These are phyloP conservation scores for Apiotrichum domesticum DNA, from an alignment of 1,284 basidiomycete genomes.

Conservation along the genomic window DNA sequence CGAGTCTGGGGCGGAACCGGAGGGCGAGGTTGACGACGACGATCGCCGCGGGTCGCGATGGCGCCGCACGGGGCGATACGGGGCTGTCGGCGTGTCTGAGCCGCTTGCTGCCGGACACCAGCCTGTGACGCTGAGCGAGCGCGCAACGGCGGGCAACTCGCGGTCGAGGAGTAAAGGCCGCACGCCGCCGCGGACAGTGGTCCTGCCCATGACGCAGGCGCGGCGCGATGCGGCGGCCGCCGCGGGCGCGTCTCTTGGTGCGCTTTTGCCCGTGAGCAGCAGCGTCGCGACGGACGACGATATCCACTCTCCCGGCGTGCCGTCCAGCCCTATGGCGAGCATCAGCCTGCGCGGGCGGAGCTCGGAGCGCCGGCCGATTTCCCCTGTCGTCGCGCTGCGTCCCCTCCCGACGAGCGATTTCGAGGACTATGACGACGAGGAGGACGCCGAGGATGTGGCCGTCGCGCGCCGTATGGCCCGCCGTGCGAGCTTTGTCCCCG, in stretches of 20 bases:
- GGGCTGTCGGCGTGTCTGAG: neutral
- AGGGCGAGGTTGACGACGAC: neutral
- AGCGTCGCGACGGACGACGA: conserved; percentile 9
- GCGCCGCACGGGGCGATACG: neutral
- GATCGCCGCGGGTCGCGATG: neutral
- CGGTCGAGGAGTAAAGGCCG: conserved; percentile 31
- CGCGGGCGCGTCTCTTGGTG: conserved; percentile 9
- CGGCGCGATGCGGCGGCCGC: conserved; percentile 11
- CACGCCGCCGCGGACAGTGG: conserved; percentile 29
- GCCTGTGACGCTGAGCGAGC: neutral
- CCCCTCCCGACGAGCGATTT: neutral
- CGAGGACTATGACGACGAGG: conserved; percentile 10
- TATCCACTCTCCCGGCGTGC: neutral
- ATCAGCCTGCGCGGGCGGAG: conserved; percentile 7
- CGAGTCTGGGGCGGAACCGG: neutral
- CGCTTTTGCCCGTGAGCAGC: conserved; percentile 3
- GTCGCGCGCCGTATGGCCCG: neutral
- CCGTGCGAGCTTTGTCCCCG: conserved; percentile 2
- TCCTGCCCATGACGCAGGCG: conserved; percentile 14
- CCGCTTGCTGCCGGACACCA: neutral
- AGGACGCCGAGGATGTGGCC: conserved; percentile 2
- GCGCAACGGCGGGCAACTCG: conserved; percentile 20
- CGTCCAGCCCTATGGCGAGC: neutral
- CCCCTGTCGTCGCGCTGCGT: conserved; percentile 9
- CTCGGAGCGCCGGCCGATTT: conserved; percentile 12